phyloP scores from a whole-genome alignment of 2,329 filamentous ascomycete genomes.

The Trichoderma endophyticum region DNA sequence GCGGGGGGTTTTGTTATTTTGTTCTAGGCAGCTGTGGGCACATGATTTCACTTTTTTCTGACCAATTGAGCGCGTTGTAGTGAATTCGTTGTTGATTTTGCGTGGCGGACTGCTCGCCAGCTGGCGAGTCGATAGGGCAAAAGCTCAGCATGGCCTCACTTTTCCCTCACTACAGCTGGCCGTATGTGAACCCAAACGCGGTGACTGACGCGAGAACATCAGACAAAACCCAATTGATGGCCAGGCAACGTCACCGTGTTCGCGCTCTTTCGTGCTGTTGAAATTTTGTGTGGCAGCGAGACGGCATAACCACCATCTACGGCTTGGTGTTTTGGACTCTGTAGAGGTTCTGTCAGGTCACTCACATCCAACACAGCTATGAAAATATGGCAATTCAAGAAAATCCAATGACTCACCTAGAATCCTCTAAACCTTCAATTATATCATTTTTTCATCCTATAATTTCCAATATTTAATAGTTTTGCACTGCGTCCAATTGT shows the following conservation, averaged over 20 bases:
- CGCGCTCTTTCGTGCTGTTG: not conserved
- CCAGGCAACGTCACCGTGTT: not conserved
- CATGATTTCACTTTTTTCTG: not conserved
- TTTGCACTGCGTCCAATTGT: not conserved
- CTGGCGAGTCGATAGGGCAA: not conserved
- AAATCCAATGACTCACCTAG: not conserved
- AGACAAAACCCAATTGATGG: not conserved
- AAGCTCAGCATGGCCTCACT: conserved; percentile 1
- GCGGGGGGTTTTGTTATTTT: not conserved
- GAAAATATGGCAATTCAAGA: not conserved
- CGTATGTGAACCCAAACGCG: not conserved
- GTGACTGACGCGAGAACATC: not conserved
- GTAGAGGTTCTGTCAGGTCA: not conserved
- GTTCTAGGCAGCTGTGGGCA: not conserved
- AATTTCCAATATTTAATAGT: not conserved
- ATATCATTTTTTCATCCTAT: not conserved
- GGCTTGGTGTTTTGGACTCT: conserved; percentile 1
- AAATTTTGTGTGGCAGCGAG: not conserved
- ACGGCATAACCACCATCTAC: not conserved
- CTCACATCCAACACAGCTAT: not conserved
- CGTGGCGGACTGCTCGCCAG: conserved; percentile 4
- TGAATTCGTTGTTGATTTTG: not conserved
- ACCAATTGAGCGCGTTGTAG: not conserved
- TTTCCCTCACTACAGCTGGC: not conserved
- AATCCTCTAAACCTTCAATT: not conserved